Percentiles rank a stretch among this genome's conserved stretches.
These are phyloP conservation scores for Phialemonium atrogriseum DNA, from an alignment of 2,329 filamentous ascomycete genomes.

Conservation along the genomic window DNA sequence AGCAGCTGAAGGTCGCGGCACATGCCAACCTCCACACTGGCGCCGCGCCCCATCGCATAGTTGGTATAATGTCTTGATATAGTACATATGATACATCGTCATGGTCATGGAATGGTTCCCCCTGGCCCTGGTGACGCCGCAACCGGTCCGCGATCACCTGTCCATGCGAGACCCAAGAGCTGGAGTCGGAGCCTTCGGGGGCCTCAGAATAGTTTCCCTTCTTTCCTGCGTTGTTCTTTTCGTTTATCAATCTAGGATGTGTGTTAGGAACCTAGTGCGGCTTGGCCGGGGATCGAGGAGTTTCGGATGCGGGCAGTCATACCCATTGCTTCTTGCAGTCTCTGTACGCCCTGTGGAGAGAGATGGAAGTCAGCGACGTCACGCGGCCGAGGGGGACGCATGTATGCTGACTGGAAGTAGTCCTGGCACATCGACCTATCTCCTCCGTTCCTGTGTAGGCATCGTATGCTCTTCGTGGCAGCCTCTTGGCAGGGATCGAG, in stretches of 20 bases:
- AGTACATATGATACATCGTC: too few species aligned
- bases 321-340: constrained; percentile 97
- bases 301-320: constrained; percentile 18
- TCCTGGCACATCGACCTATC: constrained; percentile 86
- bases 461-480: constrained; percentile 75
- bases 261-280: background rate
- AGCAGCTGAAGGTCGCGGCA: too few species aligned
- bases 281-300: background rate
- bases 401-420: constrained; percentile 75
- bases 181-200: too few species aligned
- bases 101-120: too few species aligned
- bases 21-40: too few species aligned
- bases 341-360: constrained; percentile 76
- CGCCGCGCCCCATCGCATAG: too few species aligned
- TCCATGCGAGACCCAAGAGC: too few species aligned
- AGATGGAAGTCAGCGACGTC: constrained; percentile 7
- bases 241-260: constrained; percentile 19
- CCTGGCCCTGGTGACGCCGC: too few species aligned
- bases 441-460: constrained; percentile 78
- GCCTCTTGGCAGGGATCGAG: constrained; percentile 95
- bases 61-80: too few species aligned
- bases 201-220: constrained; percentile 13
- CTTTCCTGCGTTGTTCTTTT: constrained; percentile 16
- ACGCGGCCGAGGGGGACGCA: background rate
- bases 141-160: too few species aligned